Evolutionary conservation across 2,329 filamentous ascomycete species (phyloP).

Genomic region (Exophiala calicioides): DNA sequence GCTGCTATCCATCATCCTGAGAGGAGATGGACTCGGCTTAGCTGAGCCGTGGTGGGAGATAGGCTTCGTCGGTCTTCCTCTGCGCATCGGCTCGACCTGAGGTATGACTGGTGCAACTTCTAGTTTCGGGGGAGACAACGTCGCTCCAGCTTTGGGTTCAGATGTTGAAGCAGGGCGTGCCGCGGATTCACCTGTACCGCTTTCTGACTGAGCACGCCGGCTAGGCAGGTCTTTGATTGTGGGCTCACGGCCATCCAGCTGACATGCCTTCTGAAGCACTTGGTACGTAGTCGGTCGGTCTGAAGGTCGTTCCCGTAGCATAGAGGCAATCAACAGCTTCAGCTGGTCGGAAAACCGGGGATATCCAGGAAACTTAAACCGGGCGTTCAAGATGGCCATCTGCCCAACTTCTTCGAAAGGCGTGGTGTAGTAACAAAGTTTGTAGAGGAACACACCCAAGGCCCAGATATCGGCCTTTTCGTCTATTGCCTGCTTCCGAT

Average conservation of each 20-base stretch:
- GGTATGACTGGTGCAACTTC: slow-evolving; percentile 70
- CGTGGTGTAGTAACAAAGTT: slow-evolving; percentile 98
- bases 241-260: slow-evolving; percentile 82
- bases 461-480: slow-evolving; percentile 99
- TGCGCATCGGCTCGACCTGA: slow-evolving; percentile 89
- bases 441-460: slow-evolving; percentile 90
- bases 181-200: slow-evolving; percentile 61
- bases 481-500: slow-evolving; percentile 91
- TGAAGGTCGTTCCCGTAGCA: slow-evolving; percentile 82
- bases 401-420: slow-evolving; percentile 98
- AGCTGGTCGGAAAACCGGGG: slow-evolving; percentile 86
- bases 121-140: slow-evolving; percentile 68
- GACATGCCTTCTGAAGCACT: slow-evolving; percentile 80
- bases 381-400: slow-evolving; percentile 94
- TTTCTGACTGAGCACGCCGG: slow-evolving; percentile 64
- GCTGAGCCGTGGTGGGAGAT: slow-evolving; percentile 49
- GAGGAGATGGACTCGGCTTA: slow-evolving; percentile 68
- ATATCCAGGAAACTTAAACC: slow-evolving; percentile 85
- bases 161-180: slow-evolving; percentile 57
- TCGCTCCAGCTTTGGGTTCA: slow-evolving; percentile 71
- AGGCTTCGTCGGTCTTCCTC: slow-evolving; percentile 69
- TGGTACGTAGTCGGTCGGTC: slow-evolving; percentile 90
- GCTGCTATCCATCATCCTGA: slow-evolving; percentile 65
- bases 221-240: slow-evolving; percentile 88
- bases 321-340: slow-evolving; percentile 87